A percentile compares a stretch with the other conserved stretches of the same genome.
Evolutionary conservation across 2,329 filamentous ascomycete species (phyloP).

Genomic region (Sporothrix brunneoviolacea): DNA sequence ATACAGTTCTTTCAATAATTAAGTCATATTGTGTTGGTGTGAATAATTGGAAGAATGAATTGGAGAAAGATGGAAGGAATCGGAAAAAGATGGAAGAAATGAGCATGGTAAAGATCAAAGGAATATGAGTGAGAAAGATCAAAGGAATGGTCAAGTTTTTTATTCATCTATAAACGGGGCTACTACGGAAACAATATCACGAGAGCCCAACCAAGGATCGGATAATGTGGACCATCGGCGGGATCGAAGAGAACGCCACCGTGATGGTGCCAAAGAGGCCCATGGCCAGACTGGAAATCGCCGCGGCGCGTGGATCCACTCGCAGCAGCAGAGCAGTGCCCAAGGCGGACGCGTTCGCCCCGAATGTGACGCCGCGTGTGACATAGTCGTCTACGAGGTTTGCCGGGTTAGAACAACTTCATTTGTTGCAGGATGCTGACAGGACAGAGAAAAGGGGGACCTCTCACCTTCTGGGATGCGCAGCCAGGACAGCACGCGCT

Average conservation of each 20-base stretch:
- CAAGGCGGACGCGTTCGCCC: slow-evolving; percentile 54
- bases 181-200: not conserved
- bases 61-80: no score
- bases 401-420: not conserved
- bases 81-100: no score
- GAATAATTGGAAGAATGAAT: no score
- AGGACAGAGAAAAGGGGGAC: not conserved
- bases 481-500: slow-evolving; percentile 39
- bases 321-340: slow-evolving; percentile 50
- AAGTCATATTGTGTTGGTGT: no score
- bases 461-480: slow-evolving; percentile 46
- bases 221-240: slow-evolving; percentile 42
- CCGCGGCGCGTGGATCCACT: slow-evolving; percentile 52
- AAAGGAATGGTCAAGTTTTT: no score
- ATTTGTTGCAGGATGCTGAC: not conserved
- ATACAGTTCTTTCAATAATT: no score
- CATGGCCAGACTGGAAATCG: slow-evolving; percentile 54
- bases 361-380: slow-evolving; percentile 55
- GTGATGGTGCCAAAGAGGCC: slow-evolving; percentile 54
- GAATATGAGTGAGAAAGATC: no score
- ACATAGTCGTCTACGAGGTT: slow-evolving; percentile 49
- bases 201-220: slow-evolving; percentile 40
- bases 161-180: no score
- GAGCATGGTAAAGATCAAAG: no score
- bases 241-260: slow-evolving; percentile 51